Percentiles rank a stretch among this genome's conserved stretches.
Conservation (phyloP, 192 early-diverging fungal genomes). For the Gonapodya prolifera region DNA sequence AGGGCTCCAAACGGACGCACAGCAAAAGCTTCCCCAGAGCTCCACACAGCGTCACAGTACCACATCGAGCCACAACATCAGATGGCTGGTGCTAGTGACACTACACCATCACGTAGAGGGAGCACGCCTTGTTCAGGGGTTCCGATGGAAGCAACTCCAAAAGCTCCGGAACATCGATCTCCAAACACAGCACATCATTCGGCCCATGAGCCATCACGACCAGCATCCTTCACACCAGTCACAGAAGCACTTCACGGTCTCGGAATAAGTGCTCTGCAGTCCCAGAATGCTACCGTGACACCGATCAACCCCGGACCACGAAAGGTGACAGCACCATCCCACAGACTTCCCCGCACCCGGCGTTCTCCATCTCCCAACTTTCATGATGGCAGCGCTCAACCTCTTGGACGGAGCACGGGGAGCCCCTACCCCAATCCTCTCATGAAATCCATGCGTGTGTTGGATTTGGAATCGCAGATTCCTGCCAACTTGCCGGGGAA, state of each 20-base stretch:
- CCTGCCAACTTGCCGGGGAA: too few species aligned
- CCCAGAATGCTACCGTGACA: neutral
- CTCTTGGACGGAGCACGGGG: neutral
- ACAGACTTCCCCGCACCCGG: neutral
- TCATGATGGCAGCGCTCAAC: neutral
- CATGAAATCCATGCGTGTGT: neutral
- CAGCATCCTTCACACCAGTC: neutral
- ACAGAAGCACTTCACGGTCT: neutral
- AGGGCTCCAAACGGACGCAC: neutral
- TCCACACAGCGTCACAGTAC: too few species aligned
- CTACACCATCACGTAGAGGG: too few species aligned
- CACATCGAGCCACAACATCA: too few species aligned
- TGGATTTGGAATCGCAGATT: neutral
- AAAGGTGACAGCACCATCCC: neutral
- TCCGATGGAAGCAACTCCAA: too few species aligned
- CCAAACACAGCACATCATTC: neutral
- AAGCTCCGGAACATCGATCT: too few species aligned
- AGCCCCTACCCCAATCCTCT: neutral
- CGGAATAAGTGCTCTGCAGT: neutral
- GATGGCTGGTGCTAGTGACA: too few species aligned
- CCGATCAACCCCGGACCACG: neutral
- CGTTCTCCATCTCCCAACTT: neutral
- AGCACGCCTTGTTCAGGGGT: too few species aligned
- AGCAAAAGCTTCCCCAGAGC: too few species aligned
- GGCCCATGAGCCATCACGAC: neutral